Percentiles rank a stretch among this genome's conserved stretches.
Conservation (phyloP, 306 rosid species). For the Castanospermum australe region DNA sequence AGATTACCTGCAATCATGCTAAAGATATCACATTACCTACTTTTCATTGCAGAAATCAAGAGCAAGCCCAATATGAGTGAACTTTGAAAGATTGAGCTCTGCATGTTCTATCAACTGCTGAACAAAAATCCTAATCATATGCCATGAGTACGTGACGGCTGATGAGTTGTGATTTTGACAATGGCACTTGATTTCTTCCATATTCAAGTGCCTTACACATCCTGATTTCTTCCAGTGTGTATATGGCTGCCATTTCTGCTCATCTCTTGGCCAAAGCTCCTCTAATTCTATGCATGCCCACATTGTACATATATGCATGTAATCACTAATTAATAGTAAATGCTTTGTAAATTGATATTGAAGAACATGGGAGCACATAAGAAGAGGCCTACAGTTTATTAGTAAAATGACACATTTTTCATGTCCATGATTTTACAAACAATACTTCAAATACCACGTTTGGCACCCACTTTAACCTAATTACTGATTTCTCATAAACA, state of each 20-base stretch:
- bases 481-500: background rate
- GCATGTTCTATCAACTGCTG: background rate
- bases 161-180: background rate
- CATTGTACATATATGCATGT: background rate
- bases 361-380: background rate
- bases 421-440: background rate
- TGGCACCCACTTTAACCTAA: background rate
- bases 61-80: conserved; percentile 43
- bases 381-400: too few species aligned
- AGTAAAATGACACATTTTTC: too few species aligned
- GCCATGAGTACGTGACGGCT: background rate
- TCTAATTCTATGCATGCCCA: background rate
- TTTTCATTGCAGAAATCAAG: conserved; percentile 35
- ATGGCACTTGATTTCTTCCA: background rate
- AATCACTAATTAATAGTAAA: background rate
- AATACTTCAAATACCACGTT: background rate
- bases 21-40: background rate
- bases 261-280: background rate
- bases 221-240: background rate
- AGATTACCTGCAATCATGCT: background rate
- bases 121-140: background rate
- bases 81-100: background rate
- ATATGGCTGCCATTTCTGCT: background rate
- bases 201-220: background rate
- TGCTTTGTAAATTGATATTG: background rate